Conservation (phyloP, 108 stramenopile genomes). For the Skeletonema potamos region DNA sequence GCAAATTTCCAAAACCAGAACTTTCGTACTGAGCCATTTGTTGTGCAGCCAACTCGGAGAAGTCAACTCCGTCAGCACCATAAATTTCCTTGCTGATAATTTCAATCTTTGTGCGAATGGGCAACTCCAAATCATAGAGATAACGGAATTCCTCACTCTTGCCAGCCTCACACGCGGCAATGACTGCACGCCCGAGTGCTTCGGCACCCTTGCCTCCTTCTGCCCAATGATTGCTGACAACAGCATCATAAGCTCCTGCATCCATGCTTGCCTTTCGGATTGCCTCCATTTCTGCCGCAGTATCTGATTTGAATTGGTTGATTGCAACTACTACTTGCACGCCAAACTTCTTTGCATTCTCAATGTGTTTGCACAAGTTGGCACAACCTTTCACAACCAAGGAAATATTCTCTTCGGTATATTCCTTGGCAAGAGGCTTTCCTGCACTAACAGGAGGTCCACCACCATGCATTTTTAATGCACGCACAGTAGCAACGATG, state of each 20-base stretch:
- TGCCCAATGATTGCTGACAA: constrained; percentile 95
- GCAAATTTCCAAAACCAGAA: constrained; percentile 90
- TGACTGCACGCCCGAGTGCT: constrained; percentile 90
- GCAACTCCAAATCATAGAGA: constrained; percentile 81
- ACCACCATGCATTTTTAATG: constrained; percentile 99
- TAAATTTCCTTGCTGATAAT: constrained; percentile 94
- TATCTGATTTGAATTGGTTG: constrained; percentile 94
- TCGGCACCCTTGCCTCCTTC: constrained; percentile 95
- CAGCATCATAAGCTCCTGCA: constrained; percentile 93
- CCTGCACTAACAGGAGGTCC: constrained; percentile 93
- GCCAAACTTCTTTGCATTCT: constrained; percentile 94
- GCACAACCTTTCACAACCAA: constrained; percentile 79
- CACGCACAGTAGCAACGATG: constrained; percentile 98
- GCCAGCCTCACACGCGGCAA: constrained; percentile 72
- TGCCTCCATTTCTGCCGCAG: constrained; percentile 89
- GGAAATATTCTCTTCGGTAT: constrained; percentile 76
- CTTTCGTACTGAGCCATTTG: constrained; percentile 91
- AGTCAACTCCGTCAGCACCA: constrained; percentile 95
- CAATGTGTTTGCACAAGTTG: constrained; percentile 93
- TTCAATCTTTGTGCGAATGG: constrained; percentile 92
- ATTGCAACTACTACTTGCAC: constrained; percentile 95
- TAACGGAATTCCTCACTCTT: constrained; percentile 82
- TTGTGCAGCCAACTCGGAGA: constrained; percentile 82
- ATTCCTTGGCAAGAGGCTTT: constrained; percentile 83
- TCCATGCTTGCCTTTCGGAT: constrained; percentile 81